Percentiles rank a stretch among this genome's conserved stretches.
Evolutionary conservation across 768 basidiomycete genomes (phyloP).

Genomic region (Termitomyces sp.): DNA sequence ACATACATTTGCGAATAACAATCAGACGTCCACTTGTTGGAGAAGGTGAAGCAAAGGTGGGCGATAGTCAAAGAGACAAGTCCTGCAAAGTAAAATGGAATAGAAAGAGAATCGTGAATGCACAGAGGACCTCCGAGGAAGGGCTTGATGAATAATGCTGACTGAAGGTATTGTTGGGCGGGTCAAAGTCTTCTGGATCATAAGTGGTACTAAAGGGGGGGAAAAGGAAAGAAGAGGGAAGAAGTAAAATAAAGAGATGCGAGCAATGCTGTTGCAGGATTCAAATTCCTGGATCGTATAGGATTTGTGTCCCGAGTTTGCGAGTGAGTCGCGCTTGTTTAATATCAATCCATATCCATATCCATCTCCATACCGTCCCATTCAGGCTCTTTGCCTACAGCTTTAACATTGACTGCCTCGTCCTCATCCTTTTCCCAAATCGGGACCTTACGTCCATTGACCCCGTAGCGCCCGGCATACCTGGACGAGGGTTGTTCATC

Average conservation of each 20-base stretch:
- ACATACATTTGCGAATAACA: constrained; percentile 17
- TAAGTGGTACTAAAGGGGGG: neutral
- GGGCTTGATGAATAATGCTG: neutral
- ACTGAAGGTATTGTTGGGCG: constrained; percentile 4
- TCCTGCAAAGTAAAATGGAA: neutral
- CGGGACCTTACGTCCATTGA: constrained; percentile 17
- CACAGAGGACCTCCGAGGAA: neutral
- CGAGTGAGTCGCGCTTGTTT: neutral
- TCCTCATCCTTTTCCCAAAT: constrained; percentile 39
- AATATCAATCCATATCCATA: constrained; percentile 57
- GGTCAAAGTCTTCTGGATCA: neutral
- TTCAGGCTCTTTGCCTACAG: constrained; percentile 21
- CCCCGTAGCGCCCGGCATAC: constrained; percentile 14
- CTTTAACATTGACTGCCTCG: constrained; percentile 28
- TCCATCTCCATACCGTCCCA: constrained; percentile 73
- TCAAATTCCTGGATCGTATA: constrained; percentile 5
- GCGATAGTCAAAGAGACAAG: neutral
- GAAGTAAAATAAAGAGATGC: neutral
- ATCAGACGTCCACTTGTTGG: constrained; percentile 10
- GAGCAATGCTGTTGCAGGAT: constrained; percentile 6
- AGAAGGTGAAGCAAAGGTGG: neutral
- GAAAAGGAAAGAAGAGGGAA: neutral
- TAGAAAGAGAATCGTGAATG: constrained; percentile 3
- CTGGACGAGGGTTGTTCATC: constrained; percentile 14
- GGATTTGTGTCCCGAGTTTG: neutral